A percentile compares a stretch with the other conserved stretches of the same genome.
Evolutionary conservation across 306 rosid genomes (phyloP).

Genomic region (Begonia peltatifolia): DNA sequence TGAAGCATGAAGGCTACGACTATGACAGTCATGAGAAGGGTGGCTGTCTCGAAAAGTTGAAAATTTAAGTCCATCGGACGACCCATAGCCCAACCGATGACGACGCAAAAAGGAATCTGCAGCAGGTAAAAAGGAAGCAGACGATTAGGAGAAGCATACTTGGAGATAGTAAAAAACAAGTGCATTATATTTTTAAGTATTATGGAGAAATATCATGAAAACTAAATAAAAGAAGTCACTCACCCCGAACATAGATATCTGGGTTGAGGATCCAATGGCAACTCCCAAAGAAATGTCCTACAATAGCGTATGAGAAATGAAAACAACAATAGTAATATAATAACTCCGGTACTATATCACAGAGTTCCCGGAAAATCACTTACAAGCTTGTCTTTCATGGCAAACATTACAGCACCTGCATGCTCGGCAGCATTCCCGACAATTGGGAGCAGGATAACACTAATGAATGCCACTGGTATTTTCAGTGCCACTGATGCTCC

Average conservation of each 20-base stretch:
- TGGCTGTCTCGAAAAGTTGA: constrained; percentile 76
- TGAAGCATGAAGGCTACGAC: constrained; percentile 79
- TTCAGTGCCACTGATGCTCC: constrained; percentile 49
- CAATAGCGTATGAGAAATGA: constrained; percentile 3
- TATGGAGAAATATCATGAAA: background rate
- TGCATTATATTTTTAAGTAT: no score
- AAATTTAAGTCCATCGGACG: constrained; percentile 66
- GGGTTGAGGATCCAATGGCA: constrained; percentile 86
- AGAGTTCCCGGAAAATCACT: constrained; percentile 11
- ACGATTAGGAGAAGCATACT: no score
- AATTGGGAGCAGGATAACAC: constrained; percentile 50
- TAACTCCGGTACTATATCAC: background rate
- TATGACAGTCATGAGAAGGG: constrained; percentile 57
- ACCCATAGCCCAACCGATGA: constrained; percentile 60
- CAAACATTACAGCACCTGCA: constrained; percentile 54
- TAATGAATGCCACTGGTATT: constrained; percentile 48
- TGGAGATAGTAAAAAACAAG: no score
- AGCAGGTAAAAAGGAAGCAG: constrained; percentile 1
- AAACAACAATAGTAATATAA: background rate
- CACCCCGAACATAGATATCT: constrained; percentile 77
- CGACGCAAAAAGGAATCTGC: constrained; percentile 87
- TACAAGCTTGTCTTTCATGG: constrained; percentile 68
- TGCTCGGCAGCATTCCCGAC: constrained; percentile 70
- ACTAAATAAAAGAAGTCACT: constrained; percentile 5
- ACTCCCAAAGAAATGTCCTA: constrained; percentile 84